A percentile compares a stretch with the other conserved stretches of the same genome.
These are phyloP conservation scores for Stenocarpella maydis DNA, from an alignment of 2,329 filamentous ascomycete species.

Conservation along the genomic window DNA sequence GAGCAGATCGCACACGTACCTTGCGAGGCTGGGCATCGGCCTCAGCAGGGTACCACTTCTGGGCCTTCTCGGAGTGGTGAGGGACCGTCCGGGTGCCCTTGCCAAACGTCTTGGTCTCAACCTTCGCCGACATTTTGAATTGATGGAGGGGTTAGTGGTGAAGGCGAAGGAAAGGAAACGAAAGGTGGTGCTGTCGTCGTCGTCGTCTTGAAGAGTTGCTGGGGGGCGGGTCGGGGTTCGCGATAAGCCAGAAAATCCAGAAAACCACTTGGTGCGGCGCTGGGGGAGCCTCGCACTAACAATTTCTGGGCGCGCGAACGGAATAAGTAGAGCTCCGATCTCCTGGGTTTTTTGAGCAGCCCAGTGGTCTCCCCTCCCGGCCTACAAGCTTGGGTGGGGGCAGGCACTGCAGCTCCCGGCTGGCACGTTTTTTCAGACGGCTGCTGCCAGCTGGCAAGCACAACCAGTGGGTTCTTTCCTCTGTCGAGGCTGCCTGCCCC, in stretches of 20 bases:
- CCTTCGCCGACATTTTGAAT: constrained; percentile 77
- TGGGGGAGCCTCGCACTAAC: constrained; percentile 18
- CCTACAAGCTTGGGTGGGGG: background rate
- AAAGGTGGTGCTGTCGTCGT: constrained; percentile 33
- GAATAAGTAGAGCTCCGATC: constrained; percentile 29
- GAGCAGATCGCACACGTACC: constrained; percentile 71
- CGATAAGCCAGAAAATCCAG: constrained; percentile 30
- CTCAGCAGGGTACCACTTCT: constrained; percentile 99
- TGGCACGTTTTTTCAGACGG: background rate
- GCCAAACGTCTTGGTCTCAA: constrained; percentile 92
- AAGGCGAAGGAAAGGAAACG: constrained; percentile 31
- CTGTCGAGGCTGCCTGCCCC: background rate
- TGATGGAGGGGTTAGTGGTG: constrained; percentile 33
- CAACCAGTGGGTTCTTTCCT: background rate
- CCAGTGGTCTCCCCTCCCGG: background rate
- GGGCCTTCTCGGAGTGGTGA: constrained; percentile 87
- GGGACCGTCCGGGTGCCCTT: constrained; percentile 94
- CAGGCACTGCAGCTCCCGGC: background rate
- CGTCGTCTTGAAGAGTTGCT: constrained; percentile 36
- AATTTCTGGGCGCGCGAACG: constrained; percentile 20
- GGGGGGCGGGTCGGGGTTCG: constrained; percentile 26
- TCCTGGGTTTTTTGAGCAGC: background rate
- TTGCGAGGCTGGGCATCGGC: constrained; percentile 90
- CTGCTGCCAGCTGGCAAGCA: background rate
- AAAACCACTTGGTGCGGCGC: constrained; percentile 28